Evolutionary conservation across 257 asterid genomes (phyloP), one percentile per base, ranked within the genome.

Genomic region (Vinca minor): DNA sequence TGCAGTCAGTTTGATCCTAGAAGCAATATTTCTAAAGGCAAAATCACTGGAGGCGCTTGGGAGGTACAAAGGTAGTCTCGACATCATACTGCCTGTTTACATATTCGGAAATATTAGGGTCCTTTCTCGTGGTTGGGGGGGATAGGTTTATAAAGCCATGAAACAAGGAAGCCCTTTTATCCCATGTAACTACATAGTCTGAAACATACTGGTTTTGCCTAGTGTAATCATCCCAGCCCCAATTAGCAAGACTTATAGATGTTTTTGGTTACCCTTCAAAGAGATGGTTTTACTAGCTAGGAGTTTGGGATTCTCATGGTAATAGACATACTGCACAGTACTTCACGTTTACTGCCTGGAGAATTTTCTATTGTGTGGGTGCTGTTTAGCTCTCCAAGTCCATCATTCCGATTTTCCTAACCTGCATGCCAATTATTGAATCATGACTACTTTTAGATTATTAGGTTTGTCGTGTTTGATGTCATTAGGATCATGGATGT

Each of bases 1-100:
- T 69, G 95, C 95, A 56, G 95, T 83, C 62, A 83, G 89, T 79
- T 84, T 91, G 72, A 91, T 89, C 60, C 78, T 89, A 58, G 98
- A 92, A 77, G 92, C 96, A 38, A 78, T 87, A 55, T 81, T 82
- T 78, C 79, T 92, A 8, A 92, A 92, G 82, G 83, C 96, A 41
- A 87, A 87, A 77, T 89, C 95, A 29, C 82, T 85, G 25, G 87
- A 83, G 77, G 87, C 87, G 62, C 96, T 89, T 62, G 85, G 89
- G 81, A 85, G 91, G 81, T 79, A 73, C 68, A 87, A 85, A 92
- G 98, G 98, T 88, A 85, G 52, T 36, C 26, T 42, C 28, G 41
- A 25, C 1, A 29, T 29, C 39, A 14, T 5, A 29, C 39, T 54
- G 5, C 23, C 1, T 54, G 29, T 54, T 54, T 28, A 12, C 20